phyloP scores from a whole-genome alignment of 2,329 filamentous ascomycete species.

The Pestalotiopsis fici region DNA sequence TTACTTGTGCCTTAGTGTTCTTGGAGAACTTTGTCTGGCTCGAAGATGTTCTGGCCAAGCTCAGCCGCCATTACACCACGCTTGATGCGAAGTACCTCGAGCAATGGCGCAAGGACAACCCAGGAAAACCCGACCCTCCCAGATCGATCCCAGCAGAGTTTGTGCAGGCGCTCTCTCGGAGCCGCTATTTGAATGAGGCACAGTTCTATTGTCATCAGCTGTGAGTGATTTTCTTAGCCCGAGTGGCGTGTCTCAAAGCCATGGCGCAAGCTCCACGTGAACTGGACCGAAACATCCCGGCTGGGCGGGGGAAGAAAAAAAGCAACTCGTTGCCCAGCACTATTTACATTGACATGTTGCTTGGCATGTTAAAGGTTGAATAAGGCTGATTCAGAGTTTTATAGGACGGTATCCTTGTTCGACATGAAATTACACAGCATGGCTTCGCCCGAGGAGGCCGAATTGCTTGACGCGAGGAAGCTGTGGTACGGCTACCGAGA shows the following conservation, averaged over 20 bases:
- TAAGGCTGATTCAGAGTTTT: neutral
- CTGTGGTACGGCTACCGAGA: neutral
- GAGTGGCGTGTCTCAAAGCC: neutral
- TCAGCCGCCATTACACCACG: neutral
- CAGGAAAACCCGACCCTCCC: neutral
- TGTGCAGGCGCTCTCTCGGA: neutral
- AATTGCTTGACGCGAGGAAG: neutral
- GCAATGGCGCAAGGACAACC: neutral
- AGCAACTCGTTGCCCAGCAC: too few relatives aligned
- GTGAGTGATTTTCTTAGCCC: neutral
- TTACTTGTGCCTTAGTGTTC: neutral
- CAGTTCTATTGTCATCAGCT: neutral
- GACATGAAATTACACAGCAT: neutral
- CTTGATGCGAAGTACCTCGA: neutral
- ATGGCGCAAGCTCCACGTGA: too few relatives aligned
- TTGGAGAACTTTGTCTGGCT: neutral
- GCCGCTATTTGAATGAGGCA: neutral
- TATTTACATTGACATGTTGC: neutral
- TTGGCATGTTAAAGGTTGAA: neutral
- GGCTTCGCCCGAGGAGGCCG: neutral
- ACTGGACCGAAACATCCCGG: too few relatives aligned
- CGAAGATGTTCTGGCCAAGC: neutral
- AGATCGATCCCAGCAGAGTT: neutral
- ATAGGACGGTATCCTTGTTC: neutral
- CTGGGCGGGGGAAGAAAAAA: neutral